Conservation (phyloP, 1,284 basidiomycete genomes). For the Fomes fomentarius region DNA sequence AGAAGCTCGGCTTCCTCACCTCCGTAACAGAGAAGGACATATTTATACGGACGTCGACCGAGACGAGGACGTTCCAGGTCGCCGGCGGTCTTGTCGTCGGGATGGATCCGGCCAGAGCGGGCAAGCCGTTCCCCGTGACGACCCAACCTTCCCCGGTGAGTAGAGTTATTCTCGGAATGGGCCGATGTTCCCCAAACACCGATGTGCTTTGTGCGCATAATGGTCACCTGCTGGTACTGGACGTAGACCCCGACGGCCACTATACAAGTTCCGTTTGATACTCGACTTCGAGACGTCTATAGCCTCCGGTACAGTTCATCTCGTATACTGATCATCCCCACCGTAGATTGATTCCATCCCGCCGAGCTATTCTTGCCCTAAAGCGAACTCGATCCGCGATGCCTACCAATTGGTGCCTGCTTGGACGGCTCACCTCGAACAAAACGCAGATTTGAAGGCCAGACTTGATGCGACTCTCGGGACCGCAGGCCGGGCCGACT, state of each 20-base stretch:
- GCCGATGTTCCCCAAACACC: background rate
- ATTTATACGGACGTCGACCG: slow-evolving; percentile 48
- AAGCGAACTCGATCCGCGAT: slow-evolving; percentile 46
- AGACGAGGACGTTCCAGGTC: slow-evolving; percentile 53
- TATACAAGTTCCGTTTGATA: too few species aligned
- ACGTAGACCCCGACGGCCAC: too few species aligned
- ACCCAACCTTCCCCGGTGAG: slow-evolving; percentile 40
- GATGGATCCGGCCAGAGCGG: slow-evolving; percentile 46
- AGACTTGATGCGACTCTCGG: slow-evolving; percentile 48
- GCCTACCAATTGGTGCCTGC: slow-evolving; percentile 49
- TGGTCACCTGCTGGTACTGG: too few species aligned
- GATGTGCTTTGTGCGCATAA: too few species aligned
- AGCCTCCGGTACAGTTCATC: background rate
- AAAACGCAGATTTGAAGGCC: slow-evolving; percentile 43
- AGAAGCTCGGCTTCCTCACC: slow-evolving; percentile 44
- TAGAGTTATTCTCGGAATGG: background rate
- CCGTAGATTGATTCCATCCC: slow-evolving; percentile 52
- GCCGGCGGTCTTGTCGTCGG: slow-evolving; percentile 52
- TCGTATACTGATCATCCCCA: background rate
- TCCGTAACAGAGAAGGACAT: slow-evolving; percentile 44
- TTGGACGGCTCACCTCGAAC: slow-evolving; percentile 54
- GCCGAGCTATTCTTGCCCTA: slow-evolving; percentile 51
- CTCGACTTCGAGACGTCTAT: background rate
- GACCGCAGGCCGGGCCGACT: slow-evolving; percentile 44
- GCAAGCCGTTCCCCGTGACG: slow-evolving; percentile 43